phyloP scores from a whole-genome alignment of 1,284 basidiomycete genomes.

The Cutaneotrichosporon sp. region DNA sequence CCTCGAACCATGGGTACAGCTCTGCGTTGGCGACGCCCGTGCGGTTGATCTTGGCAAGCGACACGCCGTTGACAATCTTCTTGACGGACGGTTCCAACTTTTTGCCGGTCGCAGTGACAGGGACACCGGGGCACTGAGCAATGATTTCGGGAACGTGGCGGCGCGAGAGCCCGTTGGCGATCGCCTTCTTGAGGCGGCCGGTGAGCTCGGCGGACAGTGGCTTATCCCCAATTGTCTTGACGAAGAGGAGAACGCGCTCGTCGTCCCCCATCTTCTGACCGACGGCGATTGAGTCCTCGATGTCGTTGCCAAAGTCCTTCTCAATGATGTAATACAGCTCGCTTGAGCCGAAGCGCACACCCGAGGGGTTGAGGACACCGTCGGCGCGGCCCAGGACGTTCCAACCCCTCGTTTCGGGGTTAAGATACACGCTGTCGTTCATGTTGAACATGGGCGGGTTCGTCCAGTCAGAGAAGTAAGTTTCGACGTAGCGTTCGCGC shows the following conservation, averaged over 20 bases:
- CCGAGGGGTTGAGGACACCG: slow-evolving; percentile 35
- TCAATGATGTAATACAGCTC: slow-evolving; percentile 37
- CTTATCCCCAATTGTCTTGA: slow-evolving; percentile 34
- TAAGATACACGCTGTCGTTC: slow-evolving; percentile 28
- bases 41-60: slow-evolving; percentile 22
- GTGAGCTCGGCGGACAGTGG: slow-evolving; percentile 25
- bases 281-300: slow-evolving; percentile 44
- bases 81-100: slow-evolving; percentile 28
- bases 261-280: slow-evolving; percentile 37
- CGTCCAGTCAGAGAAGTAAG: slow-evolving; percentile 42
- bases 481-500: slow-evolving; percentile 44
- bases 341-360: slow-evolving; percentile 32
- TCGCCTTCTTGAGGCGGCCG: slow-evolving; percentile 31
- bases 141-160: slow-evolving; percentile 43
- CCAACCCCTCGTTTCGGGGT: slow-evolving; percentile 25
- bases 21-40: slow-evolving; percentile 25
- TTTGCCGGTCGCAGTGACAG: slow-evolving; percentile 25
- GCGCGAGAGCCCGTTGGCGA: slow-evolving; percentile 33
- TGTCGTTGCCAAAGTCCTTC: slow-evolving; percentile 31
- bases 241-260: slow-evolving; percentile 45
- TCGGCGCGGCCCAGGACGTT: slow-evolving; percentile 30
- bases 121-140: slow-evolving; percentile 31
- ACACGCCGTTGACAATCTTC: slow-evolving; percentile 27
- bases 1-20: slow-evolving; percentile 21
- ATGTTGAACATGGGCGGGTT: slow-evolving; percentile 30